Percentiles rank a stretch among this genome's conserved stretches.
Conservation (phyloP, 805 yeast species). For the Metahyphopichia silvanorum region DNA sequence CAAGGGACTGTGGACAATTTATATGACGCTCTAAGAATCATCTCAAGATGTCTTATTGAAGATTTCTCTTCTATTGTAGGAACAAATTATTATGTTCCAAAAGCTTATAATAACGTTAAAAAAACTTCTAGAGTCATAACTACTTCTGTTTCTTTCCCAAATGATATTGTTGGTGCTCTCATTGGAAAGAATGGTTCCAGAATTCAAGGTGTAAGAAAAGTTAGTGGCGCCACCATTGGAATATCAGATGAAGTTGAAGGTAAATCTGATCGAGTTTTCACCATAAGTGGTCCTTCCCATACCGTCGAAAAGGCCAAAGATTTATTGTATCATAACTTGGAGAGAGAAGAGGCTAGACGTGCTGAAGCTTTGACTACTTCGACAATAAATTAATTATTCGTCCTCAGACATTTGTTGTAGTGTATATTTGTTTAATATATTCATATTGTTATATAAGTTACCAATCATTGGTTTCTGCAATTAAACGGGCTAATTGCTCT, state of each 20-base stretch:
- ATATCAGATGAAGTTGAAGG: conserved; percentile 69
- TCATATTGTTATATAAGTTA: conserved; percentile 2
- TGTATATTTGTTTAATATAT: background rate
- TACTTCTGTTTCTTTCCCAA: conserved; percentile 59
- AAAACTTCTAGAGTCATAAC: conserved; percentile 13
- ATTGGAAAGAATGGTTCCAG: conserved; percentile 85
- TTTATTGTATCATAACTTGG: conserved; percentile 56
- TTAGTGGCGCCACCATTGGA: conserved; percentile 73
- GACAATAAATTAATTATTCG: background rate
- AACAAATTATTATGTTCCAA: conserved; percentile 61
- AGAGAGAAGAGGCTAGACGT: conserved; percentile 53
- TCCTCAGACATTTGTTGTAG: background rate
- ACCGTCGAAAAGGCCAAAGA: conserved; percentile 58
- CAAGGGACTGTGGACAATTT: conserved; percentile 74
- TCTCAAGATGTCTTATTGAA: conserved; percentile 70
- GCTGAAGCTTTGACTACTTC: conserved; percentile 8
- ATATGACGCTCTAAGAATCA: conserved; percentile 51
- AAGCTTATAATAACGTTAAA: conserved; percentile 15
- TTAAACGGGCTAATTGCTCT: conserved; percentile 53
- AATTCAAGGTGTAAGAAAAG: conserved; percentile 80
- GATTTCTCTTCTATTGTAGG: conserved; percentile 68
- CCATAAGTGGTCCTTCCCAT: conserved; percentile 58
- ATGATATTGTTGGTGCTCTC: conserved; percentile 83
- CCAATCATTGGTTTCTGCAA: conserved; percentile 57
- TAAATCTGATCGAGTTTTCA: conserved; percentile 63